Percentiles rank a stretch among this genome's conserved stretches.
Conservation (phyloP, 495 filamentous ascomycete genomes). For the Pseudomonodictys pantanalensis region DNA sequence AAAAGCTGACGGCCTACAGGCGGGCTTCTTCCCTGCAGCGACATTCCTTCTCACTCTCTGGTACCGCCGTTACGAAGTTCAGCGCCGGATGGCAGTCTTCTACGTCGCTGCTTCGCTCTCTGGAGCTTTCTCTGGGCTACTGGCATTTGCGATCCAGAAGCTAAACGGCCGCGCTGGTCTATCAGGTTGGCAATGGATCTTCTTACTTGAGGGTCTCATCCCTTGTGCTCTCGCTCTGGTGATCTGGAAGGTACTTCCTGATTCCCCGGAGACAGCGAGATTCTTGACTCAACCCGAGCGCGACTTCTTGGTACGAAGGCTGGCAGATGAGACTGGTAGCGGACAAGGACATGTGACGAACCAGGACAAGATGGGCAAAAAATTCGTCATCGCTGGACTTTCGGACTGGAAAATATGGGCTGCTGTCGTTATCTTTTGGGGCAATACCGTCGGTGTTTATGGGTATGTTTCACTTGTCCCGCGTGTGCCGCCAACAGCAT, state of each 20-base stretch:
- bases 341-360: conserved; percentile 21
- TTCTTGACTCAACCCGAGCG: conserved; percentile 31
- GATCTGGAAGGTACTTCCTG: conserved; percentile 38
- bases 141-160: conserved; percentile 39
- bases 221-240: conserved; percentile 32
- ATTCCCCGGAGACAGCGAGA: conserved; percentile 37
- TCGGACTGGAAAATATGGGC: conserved; percentile 28
- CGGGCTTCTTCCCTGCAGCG: conserved; percentile 41
- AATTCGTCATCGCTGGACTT: conserved; percentile 16
- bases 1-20: conserved; percentile 20
- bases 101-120: conserved; percentile 36
- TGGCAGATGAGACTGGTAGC: conserved; percentile 14
- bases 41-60: conserved; percentile 40
- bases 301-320: conserved; percentile 22
- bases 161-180: conserved; percentile 26
- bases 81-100: conserved; percentile 41
- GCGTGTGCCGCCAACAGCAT: neutral
- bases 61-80: conserved; percentile 40
- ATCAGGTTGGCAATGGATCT: conserved; percentile 36
- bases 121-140: conserved; percentile 41
- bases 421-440: conserved; percentile 24
- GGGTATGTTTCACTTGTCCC: conserved; percentile 65
- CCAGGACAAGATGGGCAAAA: conserved; percentile 21
- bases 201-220: conserved; percentile 31
- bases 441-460: conserved; percentile 30